Percentiles rank a stretch among this genome's conserved stretches.
phyloP scores from a whole-genome alignment of 2,329 filamentous ascomycete genomes.

The Pseudogymnoascus sp. region DNA sequence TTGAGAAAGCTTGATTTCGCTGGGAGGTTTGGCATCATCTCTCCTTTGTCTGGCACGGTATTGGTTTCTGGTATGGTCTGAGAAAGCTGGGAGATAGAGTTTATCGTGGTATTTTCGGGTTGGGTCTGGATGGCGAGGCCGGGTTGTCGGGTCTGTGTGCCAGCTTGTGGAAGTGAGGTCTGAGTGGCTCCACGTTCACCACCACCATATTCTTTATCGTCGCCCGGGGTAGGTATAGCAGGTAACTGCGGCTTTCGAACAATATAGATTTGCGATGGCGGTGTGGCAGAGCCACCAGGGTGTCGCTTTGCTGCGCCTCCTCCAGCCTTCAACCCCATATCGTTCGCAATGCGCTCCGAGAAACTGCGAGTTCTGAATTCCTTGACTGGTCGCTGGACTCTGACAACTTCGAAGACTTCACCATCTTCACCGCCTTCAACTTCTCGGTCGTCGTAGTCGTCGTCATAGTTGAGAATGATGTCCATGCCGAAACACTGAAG shows the following conservation, averaged over 20 bases:
- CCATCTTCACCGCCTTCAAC: not conserved
- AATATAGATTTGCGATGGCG: not conserved
- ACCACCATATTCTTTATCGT: not conserved
- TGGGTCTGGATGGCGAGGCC: not conserved
- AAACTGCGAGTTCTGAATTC: not conserved
- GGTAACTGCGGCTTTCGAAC: not conserved
- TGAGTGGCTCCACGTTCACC: not conserved
- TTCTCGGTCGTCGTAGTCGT: not conserved
- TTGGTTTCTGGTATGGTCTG: not conserved
- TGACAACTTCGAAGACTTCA: not conserved
- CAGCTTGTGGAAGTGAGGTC: not conserved
- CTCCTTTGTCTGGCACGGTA: not conserved
- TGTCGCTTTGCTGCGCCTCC: not conserved
- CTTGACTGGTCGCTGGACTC: not conserved
- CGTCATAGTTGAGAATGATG: constrained; percentile 4
- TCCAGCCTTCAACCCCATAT: not conserved
- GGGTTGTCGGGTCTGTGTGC: not conserved
- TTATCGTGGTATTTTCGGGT: not conserved
- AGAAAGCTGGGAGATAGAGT: not conserved
- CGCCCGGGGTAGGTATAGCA: not conserved
- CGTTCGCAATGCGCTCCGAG: not conserved
- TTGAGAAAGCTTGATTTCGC: not conserved
- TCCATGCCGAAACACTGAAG: not conserved
- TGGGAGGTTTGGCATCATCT: not conserved
- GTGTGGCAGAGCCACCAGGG: not conserved